These are phyloP conservation scores for Endogone sp. DNA, from an alignment of 192 early-diverging fungal species.

Conservation along the genomic window DNA sequence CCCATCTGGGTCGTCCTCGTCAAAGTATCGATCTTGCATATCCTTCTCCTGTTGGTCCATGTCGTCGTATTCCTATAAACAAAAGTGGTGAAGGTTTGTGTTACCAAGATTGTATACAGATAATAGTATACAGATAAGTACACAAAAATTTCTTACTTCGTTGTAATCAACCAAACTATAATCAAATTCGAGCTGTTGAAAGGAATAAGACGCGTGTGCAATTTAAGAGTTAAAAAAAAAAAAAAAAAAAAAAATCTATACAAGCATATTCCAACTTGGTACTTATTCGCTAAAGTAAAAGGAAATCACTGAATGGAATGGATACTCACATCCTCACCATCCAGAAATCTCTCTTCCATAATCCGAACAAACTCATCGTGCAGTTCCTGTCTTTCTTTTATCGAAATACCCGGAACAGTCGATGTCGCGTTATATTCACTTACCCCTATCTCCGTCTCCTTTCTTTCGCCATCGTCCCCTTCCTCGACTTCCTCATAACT, in stretches of 20 bases:
- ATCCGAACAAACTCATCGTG: constrained; percentile 29
- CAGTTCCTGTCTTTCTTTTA: constrained; percentile 14
- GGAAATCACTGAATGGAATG: no score
- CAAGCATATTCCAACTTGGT: neutral
- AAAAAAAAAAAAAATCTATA: neutral
- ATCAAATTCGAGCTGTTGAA: constrained; percentile 26
- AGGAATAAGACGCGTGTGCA: neutral
- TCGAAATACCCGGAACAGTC: neutral
- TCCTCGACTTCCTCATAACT: neutral
- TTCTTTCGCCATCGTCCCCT: neutral
- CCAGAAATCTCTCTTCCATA: constrained; percentile 33
- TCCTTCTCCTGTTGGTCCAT: constrained; percentile 26
- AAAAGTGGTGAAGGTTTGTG: neutral
- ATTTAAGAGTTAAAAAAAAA: neutral
- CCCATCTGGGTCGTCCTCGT: constrained; percentile 17
- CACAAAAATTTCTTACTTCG: constrained; percentile 12
- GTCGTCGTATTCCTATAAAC: constrained; percentile 29
- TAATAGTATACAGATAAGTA: neutral
- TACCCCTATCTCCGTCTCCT: neutral
- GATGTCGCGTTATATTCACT: neutral
- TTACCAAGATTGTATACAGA: neutral
- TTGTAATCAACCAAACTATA: constrained; percentile 35
- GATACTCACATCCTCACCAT: constrained; percentile 33
- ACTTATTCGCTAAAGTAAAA: no score
- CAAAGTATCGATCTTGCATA: constrained; percentile 34